These are phyloP conservation scores for Schizopora paradoxa DNA, from an alignment of 1,284 basidiomycete species.

Conservation along the genomic window DNA sequence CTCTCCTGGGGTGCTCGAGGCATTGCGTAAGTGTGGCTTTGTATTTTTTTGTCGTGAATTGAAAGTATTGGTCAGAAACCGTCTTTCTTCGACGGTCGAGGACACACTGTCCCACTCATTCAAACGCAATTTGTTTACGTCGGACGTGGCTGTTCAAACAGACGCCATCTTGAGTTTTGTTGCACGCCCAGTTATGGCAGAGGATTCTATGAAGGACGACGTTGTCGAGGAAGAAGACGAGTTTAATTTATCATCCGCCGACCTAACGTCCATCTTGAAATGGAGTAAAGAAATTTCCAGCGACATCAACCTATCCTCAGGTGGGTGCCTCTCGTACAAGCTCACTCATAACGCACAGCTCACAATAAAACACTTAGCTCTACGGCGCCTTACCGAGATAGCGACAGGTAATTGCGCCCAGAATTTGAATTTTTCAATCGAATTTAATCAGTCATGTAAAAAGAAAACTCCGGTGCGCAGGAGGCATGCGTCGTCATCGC, in stretches of 20 bases:
- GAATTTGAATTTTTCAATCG: neutral
- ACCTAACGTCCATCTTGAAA: conserved; percentile 57
- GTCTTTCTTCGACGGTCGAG: conserved; percentile 44
- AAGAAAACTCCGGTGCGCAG: conserved; percentile 61
- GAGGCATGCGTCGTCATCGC: conserved; percentile 63
- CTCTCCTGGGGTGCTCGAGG: conserved; percentile 67
- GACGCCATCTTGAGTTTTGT: conserved; percentile 40
- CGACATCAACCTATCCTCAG: conserved; percentile 61
- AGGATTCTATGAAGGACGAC: conserved; percentile 33
- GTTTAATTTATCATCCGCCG: conserved; percentile 46
- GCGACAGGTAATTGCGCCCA: conserved; percentile 43
- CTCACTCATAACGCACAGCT: too few species aligned
- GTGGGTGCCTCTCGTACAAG: conserved; percentile 27
- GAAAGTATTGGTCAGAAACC: conserved; percentile 32
- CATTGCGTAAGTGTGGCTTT: conserved; percentile 47
- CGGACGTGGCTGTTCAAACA: conserved; percentile 59
- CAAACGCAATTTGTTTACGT: conserved; percentile 50
- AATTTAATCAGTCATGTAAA: conserved; percentile 2
- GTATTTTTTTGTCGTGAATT: neutral
- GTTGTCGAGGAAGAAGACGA: conserved; percentile 46
- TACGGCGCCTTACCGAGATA: conserved; percentile 65
- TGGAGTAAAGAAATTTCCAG: conserved; percentile 71
- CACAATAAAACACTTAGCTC: conserved; percentile 33
- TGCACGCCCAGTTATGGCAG: conserved; percentile 27
- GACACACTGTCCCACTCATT: conserved; percentile 40